phyloP scores from a whole-genome alignment of 192 early-diverging fungal species.

The Fimicolochytrium jonesii region DNA sequence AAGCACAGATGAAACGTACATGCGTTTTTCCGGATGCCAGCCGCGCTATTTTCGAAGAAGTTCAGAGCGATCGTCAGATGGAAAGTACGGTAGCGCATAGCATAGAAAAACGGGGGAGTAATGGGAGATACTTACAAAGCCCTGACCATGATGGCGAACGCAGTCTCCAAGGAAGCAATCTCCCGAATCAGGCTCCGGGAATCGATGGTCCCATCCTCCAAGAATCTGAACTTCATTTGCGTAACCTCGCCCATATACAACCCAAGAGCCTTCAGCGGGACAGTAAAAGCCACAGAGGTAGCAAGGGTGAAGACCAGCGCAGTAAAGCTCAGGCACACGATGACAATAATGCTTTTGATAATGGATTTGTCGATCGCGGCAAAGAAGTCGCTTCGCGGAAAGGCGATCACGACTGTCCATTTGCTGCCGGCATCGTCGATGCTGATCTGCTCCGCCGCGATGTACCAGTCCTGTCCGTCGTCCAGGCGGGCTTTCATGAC shows the following conservation, averaged over 20 bases:
- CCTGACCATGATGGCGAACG: not conserved
- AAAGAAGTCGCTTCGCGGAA: constrained; percentile 15
- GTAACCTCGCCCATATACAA: not conserved
- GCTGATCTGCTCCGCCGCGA: not conserved
- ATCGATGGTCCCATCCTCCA: not conserved
- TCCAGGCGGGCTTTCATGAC: not conserved
- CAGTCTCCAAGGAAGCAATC: not conserved
- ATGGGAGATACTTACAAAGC: not conserved
- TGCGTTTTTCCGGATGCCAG: not conserved
- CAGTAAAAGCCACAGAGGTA: not conserved
- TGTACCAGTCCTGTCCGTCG: constrained; percentile 7
- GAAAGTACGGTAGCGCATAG: not conserved
- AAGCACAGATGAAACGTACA: no score
- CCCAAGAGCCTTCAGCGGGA: not conserved
- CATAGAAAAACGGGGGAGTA: not conserved
- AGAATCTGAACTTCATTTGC: constrained; percentile 3
- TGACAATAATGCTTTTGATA: constrained; percentile 9
- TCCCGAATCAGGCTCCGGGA: not conserved
- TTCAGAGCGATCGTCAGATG: no score
- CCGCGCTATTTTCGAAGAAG: not conserved
- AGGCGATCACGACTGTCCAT: constrained; percentile 6
- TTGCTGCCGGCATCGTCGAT: not conserved
- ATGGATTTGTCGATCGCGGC: constrained; percentile 5
- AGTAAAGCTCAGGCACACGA: not conserved
- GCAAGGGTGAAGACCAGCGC: not conserved